A percentile compares a stretch with the other conserved stretches of the same genome.
Conservation (phyloP, 1,284 basidiomycete species). For the Neotropicomus parvogracilis region DNA sequence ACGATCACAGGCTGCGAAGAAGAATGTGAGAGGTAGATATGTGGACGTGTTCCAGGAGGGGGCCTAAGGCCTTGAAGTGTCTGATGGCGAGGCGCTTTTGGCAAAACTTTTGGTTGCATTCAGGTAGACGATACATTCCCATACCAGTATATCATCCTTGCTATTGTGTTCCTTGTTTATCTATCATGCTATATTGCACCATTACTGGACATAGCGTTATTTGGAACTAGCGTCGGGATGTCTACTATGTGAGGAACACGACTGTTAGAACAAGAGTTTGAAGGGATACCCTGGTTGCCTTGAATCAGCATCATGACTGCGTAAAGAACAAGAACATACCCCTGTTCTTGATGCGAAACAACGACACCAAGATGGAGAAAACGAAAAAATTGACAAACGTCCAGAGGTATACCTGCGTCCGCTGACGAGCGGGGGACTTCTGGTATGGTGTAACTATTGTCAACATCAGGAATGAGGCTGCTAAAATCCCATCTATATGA, state of each 20-base stretch:
- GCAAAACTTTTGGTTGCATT: not conserved
- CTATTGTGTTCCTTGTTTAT: constrained; percentile 25
- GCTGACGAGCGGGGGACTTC: constrained; percentile 71
- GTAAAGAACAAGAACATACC: constrained; percentile 42
- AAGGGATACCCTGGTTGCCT: constrained; percentile 66
- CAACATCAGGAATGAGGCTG: constrained; percentile 80
- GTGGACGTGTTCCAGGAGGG: constrained; percentile 80
- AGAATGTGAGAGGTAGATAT: constrained; percentile 75
- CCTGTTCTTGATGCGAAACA: constrained; percentile 92
- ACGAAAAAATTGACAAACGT: constrained; percentile 77
- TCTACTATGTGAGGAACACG: not conserved
- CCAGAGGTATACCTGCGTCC: constrained; percentile 89
- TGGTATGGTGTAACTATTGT: constrained; percentile 81
- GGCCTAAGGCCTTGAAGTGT: constrained; percentile 18
- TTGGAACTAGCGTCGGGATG: no score
- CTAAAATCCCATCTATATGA: constrained; percentile 74
- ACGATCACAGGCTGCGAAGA: constrained; percentile 63
- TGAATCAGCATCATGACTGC: not conserved
- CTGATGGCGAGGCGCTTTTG: not conserved
- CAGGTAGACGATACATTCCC: constrained; percentile 6
- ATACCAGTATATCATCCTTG: constrained; percentile 24
- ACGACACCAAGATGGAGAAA: constrained; percentile 83
- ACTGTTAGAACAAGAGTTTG: constrained; percentile 58
- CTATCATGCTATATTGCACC: constrained; percentile 22
- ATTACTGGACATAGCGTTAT: no score